A percentile compares a stretch with the other conserved stretches of the same genome.
phyloP scores from a whole-genome alignment of 768 basidiomycete species.

The Epithele typhae region DNA sequence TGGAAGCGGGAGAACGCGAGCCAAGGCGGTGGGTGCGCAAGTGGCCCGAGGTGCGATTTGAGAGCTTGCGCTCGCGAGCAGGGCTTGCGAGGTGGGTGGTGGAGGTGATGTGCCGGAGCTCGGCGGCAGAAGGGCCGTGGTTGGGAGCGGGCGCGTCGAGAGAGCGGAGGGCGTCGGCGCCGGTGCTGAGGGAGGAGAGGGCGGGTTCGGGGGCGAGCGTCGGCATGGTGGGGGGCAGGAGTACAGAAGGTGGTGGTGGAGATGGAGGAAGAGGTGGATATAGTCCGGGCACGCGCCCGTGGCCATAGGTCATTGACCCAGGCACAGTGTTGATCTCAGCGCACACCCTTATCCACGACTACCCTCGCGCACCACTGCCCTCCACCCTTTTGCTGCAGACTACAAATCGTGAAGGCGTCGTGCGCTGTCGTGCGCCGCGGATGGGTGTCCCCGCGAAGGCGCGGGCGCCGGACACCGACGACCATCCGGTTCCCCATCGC shows the following conservation, averaged over 20 bases:
- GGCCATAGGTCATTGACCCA: not conserved
- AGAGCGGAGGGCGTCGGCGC: slow-evolving; percentile 1
- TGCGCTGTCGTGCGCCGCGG: no score
- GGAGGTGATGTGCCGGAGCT: slow-evolving; percentile 56
- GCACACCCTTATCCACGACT: no score
- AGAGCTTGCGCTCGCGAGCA: slow-evolving; percentile 33
- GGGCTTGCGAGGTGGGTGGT: slow-evolving; percentile 37
- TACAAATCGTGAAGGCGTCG: no score
- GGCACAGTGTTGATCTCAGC: not conserved
- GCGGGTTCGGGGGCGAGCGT: slow-evolving; percentile 11
- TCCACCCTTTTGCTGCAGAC: no score
- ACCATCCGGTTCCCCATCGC: no score
- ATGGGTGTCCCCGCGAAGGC: no score
- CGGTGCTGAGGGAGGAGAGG: slow-evolving; percentile 5
- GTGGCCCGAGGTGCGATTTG: slow-evolving; percentile 45
- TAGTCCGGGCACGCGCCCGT: not conserved
- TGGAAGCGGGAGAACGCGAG: slow-evolving; percentile 66
- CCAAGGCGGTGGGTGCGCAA: slow-evolving; percentile 45
- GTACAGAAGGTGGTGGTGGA: slow-evolving; percentile 12
- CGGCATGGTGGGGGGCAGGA: slow-evolving; percentile 13
- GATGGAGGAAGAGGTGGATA: slow-evolving; percentile 8
- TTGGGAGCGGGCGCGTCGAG: slow-evolving; percentile 6
- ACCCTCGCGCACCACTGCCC: no score
- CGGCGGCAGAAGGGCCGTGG: slow-evolving; percentile 19
- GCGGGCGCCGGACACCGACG: no score